Evolutionary conservation across 2,329 filamentous ascomycete species (phyloP).

Genomic region (Diaporthe sp.): DNA sequence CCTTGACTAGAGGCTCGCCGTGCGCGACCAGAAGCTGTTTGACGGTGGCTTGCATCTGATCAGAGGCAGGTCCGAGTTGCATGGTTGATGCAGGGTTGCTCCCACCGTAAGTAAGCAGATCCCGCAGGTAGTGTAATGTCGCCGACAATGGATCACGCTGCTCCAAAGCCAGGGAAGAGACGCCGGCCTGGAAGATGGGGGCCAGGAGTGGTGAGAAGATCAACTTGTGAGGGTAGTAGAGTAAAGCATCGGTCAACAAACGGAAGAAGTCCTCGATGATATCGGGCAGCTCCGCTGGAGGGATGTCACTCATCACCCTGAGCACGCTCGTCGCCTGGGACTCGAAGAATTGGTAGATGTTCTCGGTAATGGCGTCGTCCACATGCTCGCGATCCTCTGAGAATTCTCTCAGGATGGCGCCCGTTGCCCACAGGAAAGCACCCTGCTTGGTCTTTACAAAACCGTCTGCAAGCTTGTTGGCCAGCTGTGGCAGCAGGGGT

Average conservation of each 20-base stretch:
- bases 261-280: constrained; percentile 98
- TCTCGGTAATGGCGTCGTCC: constrained; percentile 82
- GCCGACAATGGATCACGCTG: constrained; percentile 93
- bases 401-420: constrained; percentile 94
- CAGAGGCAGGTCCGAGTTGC: constrained; percentile 69
- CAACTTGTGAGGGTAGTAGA: constrained; percentile 90
- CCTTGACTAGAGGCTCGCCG: constrained; percentile 85
- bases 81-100: constrained; percentile 75
- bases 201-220: constrained; percentile 83
- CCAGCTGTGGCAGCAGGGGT: constrained; percentile 85
- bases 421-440: constrained; percentile 98
- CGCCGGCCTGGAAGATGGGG: constrained; percentile 87
- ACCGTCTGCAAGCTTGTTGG: constrained; percentile 87
- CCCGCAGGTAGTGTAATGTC: constrained; percentile 91
- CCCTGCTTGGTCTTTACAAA: constrained; percentile 91
- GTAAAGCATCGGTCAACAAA: constrained; percentile 87
- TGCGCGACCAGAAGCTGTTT: constrained; percentile 77
- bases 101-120: constrained; percentile 89
- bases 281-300: constrained; percentile 78
- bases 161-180: constrained; percentile 88
- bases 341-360: constrained; percentile 95
- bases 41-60: constrained; percentile 79
- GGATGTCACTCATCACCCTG: constrained; percentile 86
- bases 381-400: constrained; percentile 90
- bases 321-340: constrained; percentile 92